Conservation (phyloP, 2,329 filamentous ascomycete species). For the Colletotrichum aenigma region DNA sequence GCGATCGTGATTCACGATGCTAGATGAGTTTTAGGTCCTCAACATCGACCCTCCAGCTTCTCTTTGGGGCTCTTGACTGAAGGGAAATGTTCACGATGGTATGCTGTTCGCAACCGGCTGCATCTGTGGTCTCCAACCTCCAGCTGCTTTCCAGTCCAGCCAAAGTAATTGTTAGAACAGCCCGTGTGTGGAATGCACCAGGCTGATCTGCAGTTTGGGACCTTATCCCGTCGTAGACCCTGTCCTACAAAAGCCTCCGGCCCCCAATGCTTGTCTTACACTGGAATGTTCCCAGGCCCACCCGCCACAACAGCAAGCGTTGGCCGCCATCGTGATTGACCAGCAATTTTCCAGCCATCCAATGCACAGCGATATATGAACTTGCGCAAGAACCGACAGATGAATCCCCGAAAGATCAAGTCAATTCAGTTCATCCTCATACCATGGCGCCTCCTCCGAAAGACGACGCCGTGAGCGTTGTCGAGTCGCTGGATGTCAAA, state of each 20-base stretch:
- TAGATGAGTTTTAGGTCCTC: background rate
- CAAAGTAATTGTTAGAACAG: background rate
- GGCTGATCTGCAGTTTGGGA: background rate
- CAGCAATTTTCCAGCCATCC: background rate
- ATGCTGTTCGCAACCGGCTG: background rate
- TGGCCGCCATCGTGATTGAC: background rate
- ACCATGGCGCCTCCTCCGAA: constrained; percentile 12
- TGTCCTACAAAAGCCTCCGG: background rate
- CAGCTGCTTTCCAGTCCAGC: background rate
- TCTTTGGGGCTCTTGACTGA: background rate
- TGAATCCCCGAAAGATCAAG: background rate
- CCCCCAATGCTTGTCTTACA: background rate
- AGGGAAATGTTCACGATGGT: background rate
- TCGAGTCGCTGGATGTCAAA: constrained; percentile 21
- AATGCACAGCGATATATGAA: background rate
- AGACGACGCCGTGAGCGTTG: constrained; percentile 16
- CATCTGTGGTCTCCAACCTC: background rate
- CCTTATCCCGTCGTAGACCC: background rate
- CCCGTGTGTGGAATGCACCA: background rate
- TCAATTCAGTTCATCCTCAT: background rate
- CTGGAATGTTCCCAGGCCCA: constrained; percentile 4
- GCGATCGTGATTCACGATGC: background rate
- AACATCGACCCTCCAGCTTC: background rate
- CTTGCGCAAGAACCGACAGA: background rate
- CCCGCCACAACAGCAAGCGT: constrained; percentile 11